These are phyloP conservation scores for Trichoderma lentiforme DNA, from an alignment of 2,329 filamentous ascomycete species.

Conservation along the genomic window DNA sequence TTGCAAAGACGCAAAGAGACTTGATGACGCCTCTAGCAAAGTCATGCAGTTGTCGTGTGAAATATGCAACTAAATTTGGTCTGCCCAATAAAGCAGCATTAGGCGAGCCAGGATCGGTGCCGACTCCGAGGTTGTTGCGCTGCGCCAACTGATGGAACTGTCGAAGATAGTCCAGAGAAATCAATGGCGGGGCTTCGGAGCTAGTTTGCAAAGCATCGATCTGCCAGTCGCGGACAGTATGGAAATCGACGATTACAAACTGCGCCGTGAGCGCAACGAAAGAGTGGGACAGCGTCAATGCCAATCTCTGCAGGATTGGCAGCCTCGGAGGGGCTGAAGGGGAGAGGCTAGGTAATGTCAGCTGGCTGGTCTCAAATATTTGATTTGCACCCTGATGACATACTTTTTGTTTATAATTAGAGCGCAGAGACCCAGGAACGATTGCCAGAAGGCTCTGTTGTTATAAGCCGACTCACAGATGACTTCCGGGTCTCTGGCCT, in stretches of 20 bases:
- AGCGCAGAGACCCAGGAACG: constrained; percentile 48
- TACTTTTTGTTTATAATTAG: constrained; percentile 40
- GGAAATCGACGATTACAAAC: constrained; percentile 49
- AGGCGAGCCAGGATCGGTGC: constrained; percentile 19
- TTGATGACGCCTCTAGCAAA: constrained; percentile 42
- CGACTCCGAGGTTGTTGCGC: constrained; percentile 21
- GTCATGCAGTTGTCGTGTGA: constrained; percentile 45
- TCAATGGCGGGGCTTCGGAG: constrained; percentile 26
- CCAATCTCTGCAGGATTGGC: constrained; percentile 30
- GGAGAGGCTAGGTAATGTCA: constrained; percentile 25
- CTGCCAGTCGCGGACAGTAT: constrained; percentile 23
- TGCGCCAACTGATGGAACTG: constrained; percentile 37
- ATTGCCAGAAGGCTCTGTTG: constrained; percentile 50
- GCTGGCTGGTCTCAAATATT: not conserved
- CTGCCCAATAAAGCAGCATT: constrained; percentile 15
- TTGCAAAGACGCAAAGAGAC: constrained; percentile 42
- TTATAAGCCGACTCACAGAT: constrained; percentile 43
- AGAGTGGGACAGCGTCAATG: constrained; percentile 35
- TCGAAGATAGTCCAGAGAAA: constrained; percentile 40
- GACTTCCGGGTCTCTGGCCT: constrained; percentile 31
- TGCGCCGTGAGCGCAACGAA: constrained; percentile 51
- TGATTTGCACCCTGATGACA: constrained; percentile 21
- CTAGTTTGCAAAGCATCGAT: constrained; percentile 1
- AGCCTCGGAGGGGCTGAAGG: constrained; percentile 25
- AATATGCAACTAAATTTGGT: constrained; percentile 27